phyloP scores from a whole-genome alignment of 75 land plant genomes.

The Isoetes taiwanensis region DNA sequence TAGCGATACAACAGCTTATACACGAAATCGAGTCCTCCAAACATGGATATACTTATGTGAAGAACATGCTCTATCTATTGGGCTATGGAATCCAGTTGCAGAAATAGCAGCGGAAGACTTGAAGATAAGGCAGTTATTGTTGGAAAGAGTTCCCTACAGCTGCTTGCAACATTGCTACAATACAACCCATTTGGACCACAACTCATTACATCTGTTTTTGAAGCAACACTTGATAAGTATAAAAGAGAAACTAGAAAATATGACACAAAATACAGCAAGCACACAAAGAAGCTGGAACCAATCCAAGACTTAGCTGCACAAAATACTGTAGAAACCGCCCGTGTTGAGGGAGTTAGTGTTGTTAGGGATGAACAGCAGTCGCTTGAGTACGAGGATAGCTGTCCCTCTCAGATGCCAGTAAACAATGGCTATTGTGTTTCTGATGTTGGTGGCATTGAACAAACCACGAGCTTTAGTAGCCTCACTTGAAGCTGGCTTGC shows the following conservation, averaged over 20 bases:
- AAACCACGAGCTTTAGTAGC: constrained; percentile 88
- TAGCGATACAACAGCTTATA: constrained; percentile 78
- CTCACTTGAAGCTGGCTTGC: constrained; percentile 87
- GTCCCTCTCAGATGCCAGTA: constrained; percentile 17
- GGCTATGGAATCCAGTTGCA: constrained; percentile 89
- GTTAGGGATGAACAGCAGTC: constrained; percentile 18
- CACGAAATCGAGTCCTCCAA: constrained; percentile 81
- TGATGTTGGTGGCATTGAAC: constrained; percentile 79
- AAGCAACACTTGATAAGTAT: constrained; percentile 76
- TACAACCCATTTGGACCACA: constrained; percentile 99
- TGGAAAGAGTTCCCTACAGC: constrained; percentile 76
- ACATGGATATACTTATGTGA: constrained; percentile 92
- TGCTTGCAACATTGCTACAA: constrained; percentile 74
- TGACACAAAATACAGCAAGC: no score
- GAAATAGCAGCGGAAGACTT: constrained; percentile 79
- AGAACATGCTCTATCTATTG: constrained; percentile 76
- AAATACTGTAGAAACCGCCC: no score
- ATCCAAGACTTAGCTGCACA: no score
- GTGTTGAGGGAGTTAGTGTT: constrained; percentile 19
- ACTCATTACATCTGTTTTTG: constrained; percentile 65
- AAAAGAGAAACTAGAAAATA: constrained; percentile 45
- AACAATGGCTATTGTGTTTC: not conserved
- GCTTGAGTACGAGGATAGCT: constrained; percentile 35
- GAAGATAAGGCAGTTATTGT: constrained; percentile 91
- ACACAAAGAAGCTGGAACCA: no score